Evolutionary conservation across 73 alveolate genomes (phyloP).

Genomic region (Paramecium sexaurelia): DNA sequence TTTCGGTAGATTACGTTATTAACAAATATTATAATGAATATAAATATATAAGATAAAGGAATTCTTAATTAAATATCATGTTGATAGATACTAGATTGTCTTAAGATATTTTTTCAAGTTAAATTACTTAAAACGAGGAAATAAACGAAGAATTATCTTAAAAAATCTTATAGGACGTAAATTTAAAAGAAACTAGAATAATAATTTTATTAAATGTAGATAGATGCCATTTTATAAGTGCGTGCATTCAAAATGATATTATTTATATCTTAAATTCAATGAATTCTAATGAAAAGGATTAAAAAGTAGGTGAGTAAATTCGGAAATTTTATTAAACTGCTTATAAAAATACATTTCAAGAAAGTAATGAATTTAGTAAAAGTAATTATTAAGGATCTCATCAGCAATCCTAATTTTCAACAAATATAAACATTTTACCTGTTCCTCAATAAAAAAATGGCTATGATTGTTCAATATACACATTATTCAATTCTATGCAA

Average conservation of each 20-base stretch:
- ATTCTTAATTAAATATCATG: background rate
- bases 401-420: no score
- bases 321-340: background rate
- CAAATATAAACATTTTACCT: background rate
- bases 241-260: background rate
- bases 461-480: constrained; percentile 9
- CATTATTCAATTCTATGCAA: background rate
- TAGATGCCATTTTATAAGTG: background rate
- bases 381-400: background rate
- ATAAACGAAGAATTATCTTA: background rate
- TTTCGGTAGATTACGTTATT: background rate
- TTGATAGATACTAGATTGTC: background rate
- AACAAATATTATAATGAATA: background rate
- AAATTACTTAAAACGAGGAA: background rate
- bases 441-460: constrained; percentile 21
- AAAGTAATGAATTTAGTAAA: background rate
- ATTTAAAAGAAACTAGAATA: background rate
- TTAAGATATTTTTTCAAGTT: background rate
- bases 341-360: no score
- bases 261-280: background rate
- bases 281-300: background rate
- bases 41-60: background rate
- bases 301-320: background rate
- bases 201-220: background rate
- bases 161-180: background rate